Percentiles rank a stretch among this genome's conserved stretches.
These are phyloP conservation scores for Phaeophleospora eucalypticola DNA, from an alignment of 2,329 filamentous ascomycete species.

Conservation along the genomic window DNA sequence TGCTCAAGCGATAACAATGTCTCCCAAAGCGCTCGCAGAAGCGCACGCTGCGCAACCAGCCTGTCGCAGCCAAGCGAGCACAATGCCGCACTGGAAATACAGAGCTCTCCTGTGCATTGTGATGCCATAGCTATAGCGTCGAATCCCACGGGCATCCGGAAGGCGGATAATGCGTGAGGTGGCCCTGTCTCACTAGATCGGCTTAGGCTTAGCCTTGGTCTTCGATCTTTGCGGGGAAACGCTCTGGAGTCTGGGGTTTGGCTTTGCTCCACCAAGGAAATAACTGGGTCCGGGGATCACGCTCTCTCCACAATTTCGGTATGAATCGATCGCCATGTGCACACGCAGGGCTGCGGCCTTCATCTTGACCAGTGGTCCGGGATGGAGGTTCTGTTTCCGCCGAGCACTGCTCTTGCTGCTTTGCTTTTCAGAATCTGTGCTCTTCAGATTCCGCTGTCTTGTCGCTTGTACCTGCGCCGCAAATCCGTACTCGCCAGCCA, in stretches of 20 bases:
- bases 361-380: no score
- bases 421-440: no score
- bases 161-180: neutral
- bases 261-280: no score
- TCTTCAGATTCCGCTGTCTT: neutral
- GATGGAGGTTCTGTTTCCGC: no score
- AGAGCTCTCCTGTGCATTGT: neutral
- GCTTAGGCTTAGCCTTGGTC: neutral
- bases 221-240: neutral
- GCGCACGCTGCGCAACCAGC: no score
- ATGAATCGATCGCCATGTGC: neutral
- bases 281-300: no score
- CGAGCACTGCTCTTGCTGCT: no score
- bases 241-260: neutral
- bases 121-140: neutral
- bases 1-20: no score
- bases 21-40: no score
- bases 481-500: neutral
- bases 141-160: neutral
- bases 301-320: neutral
- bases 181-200: conserved; percentile 1
- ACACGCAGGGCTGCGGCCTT: no score
- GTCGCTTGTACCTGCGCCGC: neutral
- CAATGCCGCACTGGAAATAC: neutral
- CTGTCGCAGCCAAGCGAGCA: no score